Conservation (phyloP, 495 filamentous ascomycete genomes). For the Coniosporium apollinis region DNA sequence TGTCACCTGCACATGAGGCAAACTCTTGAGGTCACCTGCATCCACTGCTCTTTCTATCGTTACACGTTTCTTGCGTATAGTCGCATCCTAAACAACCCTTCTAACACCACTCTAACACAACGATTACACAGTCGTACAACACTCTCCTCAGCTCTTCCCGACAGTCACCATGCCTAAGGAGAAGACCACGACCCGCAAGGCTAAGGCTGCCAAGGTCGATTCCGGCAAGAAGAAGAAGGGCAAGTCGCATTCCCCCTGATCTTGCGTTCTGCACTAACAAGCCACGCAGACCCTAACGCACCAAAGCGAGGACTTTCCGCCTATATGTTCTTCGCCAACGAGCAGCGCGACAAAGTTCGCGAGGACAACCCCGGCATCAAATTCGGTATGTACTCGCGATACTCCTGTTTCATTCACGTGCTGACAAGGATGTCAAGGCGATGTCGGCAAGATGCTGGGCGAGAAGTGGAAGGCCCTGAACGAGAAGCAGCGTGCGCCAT, state of each 20-base stretch:
- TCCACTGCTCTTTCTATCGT: too few species aligned
- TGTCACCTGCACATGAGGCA: too few species aligned
- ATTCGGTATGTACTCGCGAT: conserved; percentile 54
- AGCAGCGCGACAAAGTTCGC: conserved; percentile 93
- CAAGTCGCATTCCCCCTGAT: conserved; percentile 24
- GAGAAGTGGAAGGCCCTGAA: conserved; percentile 94
- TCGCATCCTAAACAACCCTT: too few species aligned
- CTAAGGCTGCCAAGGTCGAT: conserved; percentile 30
- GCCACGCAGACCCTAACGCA: conserved; percentile 72
- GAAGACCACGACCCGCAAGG: conserved; percentile 40
- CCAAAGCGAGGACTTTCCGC: conserved; percentile 98
- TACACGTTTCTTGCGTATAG: too few species aligned
- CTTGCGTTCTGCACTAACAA: conserved; percentile 5
- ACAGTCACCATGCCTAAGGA: conserved; percentile 57
- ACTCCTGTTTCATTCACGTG: background rate
- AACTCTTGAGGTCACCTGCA: too few species aligned
- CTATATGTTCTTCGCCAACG: conserved; percentile 99
- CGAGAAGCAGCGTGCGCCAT: conserved; percentile 77
- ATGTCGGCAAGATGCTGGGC: conserved; percentile 93
- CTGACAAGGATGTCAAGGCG: conserved; percentile 35
- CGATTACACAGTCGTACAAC: too few species aligned
- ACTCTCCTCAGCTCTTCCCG: too few species aligned
- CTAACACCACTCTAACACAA: too few species aligned
- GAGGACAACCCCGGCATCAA: conserved; percentile 96
- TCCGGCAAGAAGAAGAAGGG: conserved; percentile 70